These are phyloP conservation scores for Cytospora schulzeri DNA, from an alignment of 2,329 filamentous ascomycete species.

Conservation along the genomic window DNA sequence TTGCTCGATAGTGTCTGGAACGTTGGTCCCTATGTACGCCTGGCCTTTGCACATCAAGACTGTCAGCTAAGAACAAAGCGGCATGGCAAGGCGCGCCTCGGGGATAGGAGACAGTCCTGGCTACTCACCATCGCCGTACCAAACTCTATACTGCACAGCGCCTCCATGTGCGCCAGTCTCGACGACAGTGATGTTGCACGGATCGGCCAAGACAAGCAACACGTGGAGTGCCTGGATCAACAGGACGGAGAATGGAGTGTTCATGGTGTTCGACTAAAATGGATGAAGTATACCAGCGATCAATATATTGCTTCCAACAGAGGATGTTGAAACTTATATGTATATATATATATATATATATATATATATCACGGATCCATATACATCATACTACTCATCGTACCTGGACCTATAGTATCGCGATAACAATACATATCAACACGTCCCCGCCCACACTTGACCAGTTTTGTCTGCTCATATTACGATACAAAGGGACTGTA, in stretches of 20 bases:
- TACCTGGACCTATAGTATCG: too few relatives aligned
- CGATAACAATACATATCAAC: too few relatives aligned
- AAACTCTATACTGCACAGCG: neutral
- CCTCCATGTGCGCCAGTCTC: neutral
- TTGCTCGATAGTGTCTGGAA: constrained; percentile 26
- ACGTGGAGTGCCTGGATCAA: neutral
- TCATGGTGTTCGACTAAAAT: neutral
- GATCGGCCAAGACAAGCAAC: neutral
- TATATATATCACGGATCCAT: too few relatives aligned
- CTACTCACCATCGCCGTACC: neutral
- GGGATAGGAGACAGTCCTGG: neutral
- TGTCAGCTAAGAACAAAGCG: neutral
- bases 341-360: too few relatives aligned
- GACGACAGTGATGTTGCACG: neutral
- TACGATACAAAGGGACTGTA: neutral
- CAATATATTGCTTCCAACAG: neutral
- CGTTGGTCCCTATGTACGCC: constrained; percentile 26
- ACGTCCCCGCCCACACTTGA: neutral
- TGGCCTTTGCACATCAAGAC: constrained; percentile 11
- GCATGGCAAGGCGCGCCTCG: neutral
- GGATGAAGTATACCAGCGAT: neutral
- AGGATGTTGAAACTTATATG: too few relatives aligned
- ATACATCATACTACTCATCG: too few relatives aligned
- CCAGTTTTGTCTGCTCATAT: neutral
- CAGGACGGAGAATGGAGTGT: neutral